Conservation (phyloP, 345 rosid genomes). For the Lepidium sativum region DNA sequence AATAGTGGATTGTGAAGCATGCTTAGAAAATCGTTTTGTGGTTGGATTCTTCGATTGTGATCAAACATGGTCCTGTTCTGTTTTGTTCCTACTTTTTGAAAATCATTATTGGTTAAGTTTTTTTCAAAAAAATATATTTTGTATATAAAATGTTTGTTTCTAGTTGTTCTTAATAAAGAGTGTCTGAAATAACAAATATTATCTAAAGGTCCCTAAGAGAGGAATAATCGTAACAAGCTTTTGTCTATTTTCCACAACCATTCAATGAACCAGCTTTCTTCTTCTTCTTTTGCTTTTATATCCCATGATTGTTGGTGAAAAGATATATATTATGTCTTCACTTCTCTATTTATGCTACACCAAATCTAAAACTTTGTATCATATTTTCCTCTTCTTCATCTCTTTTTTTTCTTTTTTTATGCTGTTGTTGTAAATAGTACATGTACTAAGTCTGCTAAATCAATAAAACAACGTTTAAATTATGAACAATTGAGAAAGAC, state of each 20-base stretch:
- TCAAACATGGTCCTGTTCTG: constrained; percentile 7
- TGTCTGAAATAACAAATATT: neutral
- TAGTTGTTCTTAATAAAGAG: neutral
- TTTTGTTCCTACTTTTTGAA: neutral
- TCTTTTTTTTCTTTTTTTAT: neutral
- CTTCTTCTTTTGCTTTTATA: neutral
- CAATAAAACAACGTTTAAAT: neutral
- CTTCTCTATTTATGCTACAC: neutral
- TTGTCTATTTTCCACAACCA: constrained; percentile 2
- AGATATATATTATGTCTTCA: neutral
- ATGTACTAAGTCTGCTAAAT: neutral
- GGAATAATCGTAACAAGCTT: constrained; percentile 4
- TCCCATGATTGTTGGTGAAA: neutral
- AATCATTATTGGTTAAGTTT: neutral
- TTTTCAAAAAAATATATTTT: too few relatives aligned
- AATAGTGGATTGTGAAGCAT: constrained; percentile 3
- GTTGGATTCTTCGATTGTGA: neutral
- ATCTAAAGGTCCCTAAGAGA: neutral
- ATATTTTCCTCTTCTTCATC: neutral
- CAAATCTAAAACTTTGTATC: neutral
- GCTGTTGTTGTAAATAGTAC: neutral
- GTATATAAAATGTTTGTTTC: neutral
- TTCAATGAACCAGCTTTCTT: constrained; percentile 5
- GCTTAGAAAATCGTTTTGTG: neutral
- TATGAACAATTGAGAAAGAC: neutral